These are phyloP conservation scores for Aspergillus persii DNA, from an alignment of 2,329 filamentous ascomycete species.

Conservation along the genomic window DNA sequence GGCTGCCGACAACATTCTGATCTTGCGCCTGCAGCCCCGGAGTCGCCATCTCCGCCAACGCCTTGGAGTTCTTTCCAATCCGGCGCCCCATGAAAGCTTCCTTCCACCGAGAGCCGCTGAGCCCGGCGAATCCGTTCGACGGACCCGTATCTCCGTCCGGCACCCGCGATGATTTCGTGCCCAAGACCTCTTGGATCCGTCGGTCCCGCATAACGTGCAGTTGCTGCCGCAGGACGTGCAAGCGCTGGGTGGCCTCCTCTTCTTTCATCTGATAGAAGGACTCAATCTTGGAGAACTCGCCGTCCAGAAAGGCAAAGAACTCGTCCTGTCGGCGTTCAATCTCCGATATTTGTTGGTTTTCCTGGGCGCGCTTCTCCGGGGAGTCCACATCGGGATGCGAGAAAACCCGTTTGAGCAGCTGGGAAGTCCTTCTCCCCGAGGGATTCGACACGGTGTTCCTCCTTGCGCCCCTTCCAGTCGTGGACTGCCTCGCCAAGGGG, in stretches of 20 bases:
- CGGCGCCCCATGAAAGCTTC: constrained; percentile 46
- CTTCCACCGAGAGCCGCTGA: constrained; percentile 33
- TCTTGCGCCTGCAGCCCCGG: constrained; percentile 33
- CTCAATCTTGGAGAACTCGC: constrained; percentile 87
- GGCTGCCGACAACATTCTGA: constrained; percentile 27
- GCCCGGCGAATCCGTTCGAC: constrained; percentile 22
- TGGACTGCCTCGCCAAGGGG: constrained; percentile 9
- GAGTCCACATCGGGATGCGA: constrained; percentile 37
- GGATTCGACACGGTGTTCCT: constrained; percentile 26
- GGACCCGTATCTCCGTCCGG: constrained; percentile 22
- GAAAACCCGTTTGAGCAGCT: constrained; percentile 41
- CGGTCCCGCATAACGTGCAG: constrained; percentile 90
- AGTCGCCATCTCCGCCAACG: constrained; percentile 45
- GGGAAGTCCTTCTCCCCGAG: constrained; percentile 21
- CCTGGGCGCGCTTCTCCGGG: constrained; percentile 48
- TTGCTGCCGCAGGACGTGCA: constrained; percentile 73
- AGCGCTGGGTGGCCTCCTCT: constrained; percentile 71
- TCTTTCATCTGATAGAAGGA: constrained; percentile 86
- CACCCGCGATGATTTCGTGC: constrained; percentile 36
- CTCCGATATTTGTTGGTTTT: constrained; percentile 56
- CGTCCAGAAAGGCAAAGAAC: constrained; percentile 82
- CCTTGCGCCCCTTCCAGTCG: constrained; percentile 13
- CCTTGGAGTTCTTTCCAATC: constrained; percentile 57
- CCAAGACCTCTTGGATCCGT: constrained; percentile 68
- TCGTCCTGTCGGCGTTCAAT: constrained; percentile 74